These are phyloP conservation scores for Hordeum vulgare DNA, from an alignment of 176 grass and related monocot genomes.

Conservation along the genomic window DNA sequence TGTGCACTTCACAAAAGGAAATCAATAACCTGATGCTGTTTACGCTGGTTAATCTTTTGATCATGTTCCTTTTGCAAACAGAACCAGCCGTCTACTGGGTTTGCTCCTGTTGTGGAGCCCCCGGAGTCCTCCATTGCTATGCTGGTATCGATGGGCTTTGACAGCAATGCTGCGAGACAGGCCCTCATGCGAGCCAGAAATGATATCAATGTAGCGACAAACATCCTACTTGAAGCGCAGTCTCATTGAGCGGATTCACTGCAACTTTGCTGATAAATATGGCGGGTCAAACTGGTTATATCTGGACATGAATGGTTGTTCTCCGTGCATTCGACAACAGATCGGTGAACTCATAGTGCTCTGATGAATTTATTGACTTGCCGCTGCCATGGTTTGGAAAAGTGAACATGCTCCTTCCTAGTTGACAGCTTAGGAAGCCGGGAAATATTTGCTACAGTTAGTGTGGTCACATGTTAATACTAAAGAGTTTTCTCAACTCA, in stretches of 20 bases:
- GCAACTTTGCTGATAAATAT: neutral
- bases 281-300: neutral
- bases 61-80: slow-evolving; percentile 20
- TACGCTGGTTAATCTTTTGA: neutral
- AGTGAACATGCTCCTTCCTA: neutral
- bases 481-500: slow-evolving; percentile 12
- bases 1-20: neutral
- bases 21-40: slow-evolving; percentile 8
- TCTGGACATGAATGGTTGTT: slow-evolving; percentile 8
- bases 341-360: neutral
- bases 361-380: neutral
- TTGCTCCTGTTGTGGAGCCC: slow-evolving; percentile 55
- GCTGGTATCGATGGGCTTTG: slow-evolving; percentile 93
- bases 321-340: neutral
- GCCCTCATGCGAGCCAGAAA: slow-evolving; percentile 76
- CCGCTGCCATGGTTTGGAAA: neutral
- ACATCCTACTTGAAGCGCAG: slow-evolving; percentile 89
- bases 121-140: slow-evolving; percentile 73
- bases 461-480: slow-evolving; percentile 30
- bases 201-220: slow-evolving; percentile 82
- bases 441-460: slow-evolving; percentile 17
- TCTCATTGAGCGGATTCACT: slow-evolving; percentile 33
- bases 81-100: slow-evolving; percentile 29
- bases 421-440: slow-evolving; percentile 14
- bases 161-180: slow-evolving; percentile 69